These are phyloP conservation scores for Chaetomiaceae sp. DNA, from an alignment of 2,329 filamentous ascomycete genomes.

Conservation along the genomic window DNA sequence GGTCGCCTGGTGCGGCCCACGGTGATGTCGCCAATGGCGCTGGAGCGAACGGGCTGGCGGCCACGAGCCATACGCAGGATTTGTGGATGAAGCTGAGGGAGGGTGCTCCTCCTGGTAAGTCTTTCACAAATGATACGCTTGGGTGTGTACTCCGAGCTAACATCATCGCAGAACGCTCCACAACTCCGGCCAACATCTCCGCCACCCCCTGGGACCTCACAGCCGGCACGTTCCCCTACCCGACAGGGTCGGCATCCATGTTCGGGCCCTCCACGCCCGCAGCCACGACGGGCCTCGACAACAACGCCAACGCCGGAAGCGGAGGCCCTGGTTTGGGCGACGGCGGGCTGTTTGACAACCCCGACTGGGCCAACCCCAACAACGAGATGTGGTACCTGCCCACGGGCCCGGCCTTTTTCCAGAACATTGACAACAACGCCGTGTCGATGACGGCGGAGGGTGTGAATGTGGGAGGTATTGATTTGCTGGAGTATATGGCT, in stretches of 20 bases:
- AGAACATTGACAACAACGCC: slow-evolving; percentile 56
- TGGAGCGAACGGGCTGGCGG: slow-evolving; percentile 15
- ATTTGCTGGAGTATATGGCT: slow-evolving; percentile 64
- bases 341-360: slow-evolving; percentile 39
- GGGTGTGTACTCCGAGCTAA: background rate
- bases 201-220: slow-evolving; percentile 60
- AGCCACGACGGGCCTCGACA: slow-evolving; percentile 28
- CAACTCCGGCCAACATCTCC: slow-evolving; percentile 51
- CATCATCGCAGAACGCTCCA: slow-evolving; percentile 34
- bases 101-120: slow-evolving; percentile 37
- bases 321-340: background rate
- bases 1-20: slow-evolving; percentile 30
- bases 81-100: slow-evolving; percentile 37
- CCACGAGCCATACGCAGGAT: slow-evolving; percentile 19
- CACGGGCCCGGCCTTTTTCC: slow-evolving; percentile 59
- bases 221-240: slow-evolving; percentile 51
- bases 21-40: slow-evolving; percentile 24
- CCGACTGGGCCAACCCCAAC: slow-evolving; percentile 51
- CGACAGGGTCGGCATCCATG: slow-evolving; percentile 42
- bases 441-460: slow-evolving; percentile 65
- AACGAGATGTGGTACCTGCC: slow-evolving; percentile 66
- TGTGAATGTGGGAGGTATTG: slow-evolving; percentile 62
- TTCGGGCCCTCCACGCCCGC: slow-evolving; percentile 49
- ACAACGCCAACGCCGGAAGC: slow-evolving; percentile 10
- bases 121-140: too few species aligned